Evolutionary conservation across 1,284 basidiomycete genomes (phyloP).

Genomic region (Ustilago cynodontis): DNA sequence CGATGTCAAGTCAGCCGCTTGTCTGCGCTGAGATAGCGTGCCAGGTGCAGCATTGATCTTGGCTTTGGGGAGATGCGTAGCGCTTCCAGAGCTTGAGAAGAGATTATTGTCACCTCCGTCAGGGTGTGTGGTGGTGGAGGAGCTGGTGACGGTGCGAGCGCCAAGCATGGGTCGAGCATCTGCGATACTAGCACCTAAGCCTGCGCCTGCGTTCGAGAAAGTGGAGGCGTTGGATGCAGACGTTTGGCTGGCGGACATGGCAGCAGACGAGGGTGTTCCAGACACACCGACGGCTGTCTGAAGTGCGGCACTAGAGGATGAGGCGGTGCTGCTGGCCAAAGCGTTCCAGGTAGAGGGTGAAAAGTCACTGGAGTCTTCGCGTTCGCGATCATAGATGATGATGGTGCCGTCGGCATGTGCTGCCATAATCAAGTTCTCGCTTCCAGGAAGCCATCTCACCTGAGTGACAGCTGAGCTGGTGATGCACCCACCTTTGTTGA

Average conservation of each 20-base stretch:
- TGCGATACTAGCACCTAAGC: constrained; percentile 15
- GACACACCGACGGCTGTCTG: constrained; percentile 13
- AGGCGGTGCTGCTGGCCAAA: constrained; percentile 18
- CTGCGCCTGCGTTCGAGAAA: constrained; percentile 11
- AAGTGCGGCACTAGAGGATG: constrained; percentile 35
- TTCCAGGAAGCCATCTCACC: constrained; percentile 85
- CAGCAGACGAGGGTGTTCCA: constrained; percentile 29
- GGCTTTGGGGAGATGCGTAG: constrained; percentile 20
- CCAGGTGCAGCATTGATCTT: constrained; percentile 20
- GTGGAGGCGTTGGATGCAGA: constrained; percentile 30
- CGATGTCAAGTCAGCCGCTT: constrained; percentile 1
- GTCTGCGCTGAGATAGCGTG: constrained; percentile 36
- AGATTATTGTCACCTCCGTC: constrained; percentile 28
- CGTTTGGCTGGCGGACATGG: constrained; percentile 45
- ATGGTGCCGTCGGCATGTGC: constrained; percentile 90
- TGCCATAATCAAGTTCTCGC: constrained; percentile 82
- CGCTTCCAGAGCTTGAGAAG: constrained; percentile 42
- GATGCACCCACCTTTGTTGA: constrained; percentile 91
- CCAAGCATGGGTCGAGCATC: constrained; percentile 38
- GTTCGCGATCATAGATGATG: constrained; percentile 87
- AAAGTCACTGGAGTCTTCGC: constrained; percentile 78
- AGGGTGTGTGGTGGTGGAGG: constrained; percentile 39
- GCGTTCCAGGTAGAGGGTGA: constrained; percentile 36
- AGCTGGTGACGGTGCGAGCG: constrained; percentile 37
- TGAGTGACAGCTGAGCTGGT: constrained; percentile 83